These are phyloP conservation scores for Rhododendron griersonianum DNA, from an alignment of 148 eudicot species.

Conservation along the genomic window DNA sequence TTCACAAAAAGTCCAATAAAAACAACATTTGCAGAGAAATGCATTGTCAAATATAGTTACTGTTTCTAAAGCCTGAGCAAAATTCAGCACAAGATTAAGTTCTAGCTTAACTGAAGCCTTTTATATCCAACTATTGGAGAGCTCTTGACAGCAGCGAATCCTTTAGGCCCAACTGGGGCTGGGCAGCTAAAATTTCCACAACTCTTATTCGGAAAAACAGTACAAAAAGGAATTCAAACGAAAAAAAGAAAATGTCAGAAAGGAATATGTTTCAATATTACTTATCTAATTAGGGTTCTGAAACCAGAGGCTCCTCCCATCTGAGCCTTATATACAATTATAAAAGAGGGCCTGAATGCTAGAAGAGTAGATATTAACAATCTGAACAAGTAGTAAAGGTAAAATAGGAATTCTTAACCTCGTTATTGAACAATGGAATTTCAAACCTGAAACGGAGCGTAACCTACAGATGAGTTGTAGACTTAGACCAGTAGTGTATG, in stretches of 20 bases:
- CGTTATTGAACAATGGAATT: background rate
- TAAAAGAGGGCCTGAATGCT: background rate
- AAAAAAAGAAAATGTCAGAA: background rate
- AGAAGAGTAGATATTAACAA: background rate
- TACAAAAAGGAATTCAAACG: background rate
- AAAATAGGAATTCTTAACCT: background rate
- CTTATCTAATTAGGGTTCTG: background rate
- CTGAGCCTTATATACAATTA: background rate
- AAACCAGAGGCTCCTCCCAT: background rate
- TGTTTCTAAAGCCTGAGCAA: background rate
- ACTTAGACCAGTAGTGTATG: too few species aligned
- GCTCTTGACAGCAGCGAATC: background rate
- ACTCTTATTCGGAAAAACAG: background rate
- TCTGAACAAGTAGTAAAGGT: background rate
- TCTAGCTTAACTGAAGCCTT: background rate
- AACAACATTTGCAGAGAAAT: background rate
- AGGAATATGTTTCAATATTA: background rate
- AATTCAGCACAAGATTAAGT: background rate
- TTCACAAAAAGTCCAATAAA: background rate
- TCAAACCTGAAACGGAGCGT: background rate
- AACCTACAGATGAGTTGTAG: background rate
- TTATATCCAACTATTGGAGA: background rate
- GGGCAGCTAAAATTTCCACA: background rate
- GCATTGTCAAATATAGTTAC: background rate
- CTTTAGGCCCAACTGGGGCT: background rate